phyloP scores from a whole-genome alignment of 306 rosid species.

The Senna siamea region DNA sequence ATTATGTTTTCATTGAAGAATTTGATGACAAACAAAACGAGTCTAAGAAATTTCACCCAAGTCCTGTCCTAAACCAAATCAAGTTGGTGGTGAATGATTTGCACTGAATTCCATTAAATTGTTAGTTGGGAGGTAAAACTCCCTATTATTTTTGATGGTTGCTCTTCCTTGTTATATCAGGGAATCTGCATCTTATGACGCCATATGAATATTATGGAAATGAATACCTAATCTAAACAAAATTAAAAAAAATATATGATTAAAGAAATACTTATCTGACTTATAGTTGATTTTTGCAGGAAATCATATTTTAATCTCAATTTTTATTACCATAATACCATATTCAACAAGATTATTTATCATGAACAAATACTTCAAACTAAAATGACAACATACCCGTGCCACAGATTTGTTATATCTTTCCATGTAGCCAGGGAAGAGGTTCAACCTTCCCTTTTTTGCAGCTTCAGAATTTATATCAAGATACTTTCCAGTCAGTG shows the following conservation, averaged over 20 bases:
- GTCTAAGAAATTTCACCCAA: background rate
- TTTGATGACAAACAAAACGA: background rate
- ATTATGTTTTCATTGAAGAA: background rate
- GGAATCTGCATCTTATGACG: background rate
- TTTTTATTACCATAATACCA: conserved; percentile 10
- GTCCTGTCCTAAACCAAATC: background rate
- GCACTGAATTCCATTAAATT: background rate
- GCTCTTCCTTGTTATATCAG: background rate
- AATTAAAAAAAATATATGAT: background rate
- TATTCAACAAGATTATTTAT: conserved; percentile 15
- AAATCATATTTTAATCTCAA: conserved; percentile 3
- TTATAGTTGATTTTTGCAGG: background rate
- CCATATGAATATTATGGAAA: background rate
- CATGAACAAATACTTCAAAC: conserved; percentile 17
- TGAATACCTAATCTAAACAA: background rate
- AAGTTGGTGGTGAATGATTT: background rate
- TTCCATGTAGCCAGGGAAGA: conserved; percentile 89
- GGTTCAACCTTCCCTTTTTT: conserved; percentile 71
- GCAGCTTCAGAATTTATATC: conserved; percentile 68
- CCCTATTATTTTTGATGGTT: background rate
- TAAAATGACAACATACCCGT: conserved; percentile 53
- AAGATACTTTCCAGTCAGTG: conserved; percentile 81
- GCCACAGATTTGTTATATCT: conserved; percentile 77
- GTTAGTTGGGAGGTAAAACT: background rate
- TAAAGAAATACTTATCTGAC: background rate